These are phyloP conservation scores for Phaffomyces thermotolerans DNA, from an alignment of 805 yeast genomes.

Conservation along the genomic window DNA sequence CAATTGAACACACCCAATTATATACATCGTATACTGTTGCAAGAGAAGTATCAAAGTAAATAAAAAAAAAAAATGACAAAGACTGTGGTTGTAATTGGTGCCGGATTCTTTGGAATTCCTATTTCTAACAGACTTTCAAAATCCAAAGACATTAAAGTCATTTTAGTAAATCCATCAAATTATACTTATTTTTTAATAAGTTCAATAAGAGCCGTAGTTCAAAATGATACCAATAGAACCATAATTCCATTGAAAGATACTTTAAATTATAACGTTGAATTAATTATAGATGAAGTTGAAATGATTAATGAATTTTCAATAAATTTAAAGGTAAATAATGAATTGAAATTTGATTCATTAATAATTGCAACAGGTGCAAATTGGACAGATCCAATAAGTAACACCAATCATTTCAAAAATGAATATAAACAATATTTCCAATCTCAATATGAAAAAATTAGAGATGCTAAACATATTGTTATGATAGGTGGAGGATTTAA, in stretches of 20 bases:
- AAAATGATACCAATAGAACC: conserved; percentile 12
- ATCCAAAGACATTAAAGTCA: conserved; percentile 5
- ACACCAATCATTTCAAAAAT: conserved; percentile 12
- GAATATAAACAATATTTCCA: conserved; percentile 12
- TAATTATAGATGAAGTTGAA: conserved; percentile 13
- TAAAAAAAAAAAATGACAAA: not conserved
- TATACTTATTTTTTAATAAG: conserved; percentile 11
- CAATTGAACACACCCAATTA: too few relatives aligned
- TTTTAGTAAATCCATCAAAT: conserved; percentile 12
- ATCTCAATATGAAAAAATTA: conserved; percentile 11
- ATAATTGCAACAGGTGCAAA: conserved; percentile 27
- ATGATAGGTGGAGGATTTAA: conserved; percentile 29
- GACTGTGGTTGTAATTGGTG: conserved; percentile 18
- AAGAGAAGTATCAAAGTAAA: too few relatives aligned
- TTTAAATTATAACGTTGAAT: conserved; percentile 13
- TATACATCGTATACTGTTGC: too few relatives aligned
- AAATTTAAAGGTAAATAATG: conserved; percentile 7
- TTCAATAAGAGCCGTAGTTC: conserved; percentile 16
- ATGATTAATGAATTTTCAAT: conserved; percentile 13
- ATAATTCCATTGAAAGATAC: conserved; percentile 16
- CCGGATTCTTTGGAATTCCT: conserved; percentile 19
- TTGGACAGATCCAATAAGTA: conserved; percentile 23
- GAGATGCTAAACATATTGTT: conserved; percentile 21
- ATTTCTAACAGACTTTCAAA: conserved; percentile 15
- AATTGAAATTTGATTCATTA: conserved; percentile 18